Percentiles rank a stretch among this genome's conserved stretches.
These are phyloP conservation scores for Trypanosoma conorhini DNA, from an alignment of 208 protist genomes.

Conservation along the genomic window DNA sequence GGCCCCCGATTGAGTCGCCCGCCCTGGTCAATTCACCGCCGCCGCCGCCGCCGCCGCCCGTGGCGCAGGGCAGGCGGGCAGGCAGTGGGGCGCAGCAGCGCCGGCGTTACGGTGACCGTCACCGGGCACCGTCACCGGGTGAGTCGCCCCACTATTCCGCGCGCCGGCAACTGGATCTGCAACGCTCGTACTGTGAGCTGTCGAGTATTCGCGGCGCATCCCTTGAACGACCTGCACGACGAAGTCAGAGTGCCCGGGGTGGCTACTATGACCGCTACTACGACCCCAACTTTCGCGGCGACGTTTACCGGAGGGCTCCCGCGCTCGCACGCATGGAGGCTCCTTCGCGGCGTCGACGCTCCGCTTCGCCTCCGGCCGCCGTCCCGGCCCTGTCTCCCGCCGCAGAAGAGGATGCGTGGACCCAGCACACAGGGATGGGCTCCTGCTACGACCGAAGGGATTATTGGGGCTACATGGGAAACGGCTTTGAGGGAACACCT, in stretches of 20 bases:
- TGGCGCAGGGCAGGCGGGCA: not conserved
- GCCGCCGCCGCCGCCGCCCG: not conserved
- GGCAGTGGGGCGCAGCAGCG: not conserved
- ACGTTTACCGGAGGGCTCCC: not conserved
- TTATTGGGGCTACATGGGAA: slow-evolving; percentile 22
- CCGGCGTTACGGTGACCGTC: slow-evolving; percentile 2
- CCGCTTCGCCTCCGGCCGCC: not conserved
- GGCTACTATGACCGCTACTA: not conserved
- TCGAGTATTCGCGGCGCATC: slow-evolving; percentile 8
- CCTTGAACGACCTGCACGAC: not conserved
- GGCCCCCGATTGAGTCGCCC: slow-evolving; percentile 3
- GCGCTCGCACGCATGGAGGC: not conserved
- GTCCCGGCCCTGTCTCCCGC: not conserved
- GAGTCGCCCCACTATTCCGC: not conserved
- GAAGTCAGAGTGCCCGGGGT: not conserved
- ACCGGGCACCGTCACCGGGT: slow-evolving; percentile 11
- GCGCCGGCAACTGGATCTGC: not conserved
- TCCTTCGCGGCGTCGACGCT: not conserved
- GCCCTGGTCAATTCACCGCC: not conserved
- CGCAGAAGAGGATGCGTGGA: not conserved
- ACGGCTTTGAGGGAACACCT: slow-evolving; percentile 24
- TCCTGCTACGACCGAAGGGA: not conserved
- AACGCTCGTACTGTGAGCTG: slow-evolving; percentile 6
- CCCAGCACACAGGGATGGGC: not conserved
- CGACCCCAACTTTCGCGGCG: not conserved